These are phyloP conservation scores for Nicotiana otophora DNA, from an alignment of 257 asterid genomes.

Conservation along the genomic window DNA sequence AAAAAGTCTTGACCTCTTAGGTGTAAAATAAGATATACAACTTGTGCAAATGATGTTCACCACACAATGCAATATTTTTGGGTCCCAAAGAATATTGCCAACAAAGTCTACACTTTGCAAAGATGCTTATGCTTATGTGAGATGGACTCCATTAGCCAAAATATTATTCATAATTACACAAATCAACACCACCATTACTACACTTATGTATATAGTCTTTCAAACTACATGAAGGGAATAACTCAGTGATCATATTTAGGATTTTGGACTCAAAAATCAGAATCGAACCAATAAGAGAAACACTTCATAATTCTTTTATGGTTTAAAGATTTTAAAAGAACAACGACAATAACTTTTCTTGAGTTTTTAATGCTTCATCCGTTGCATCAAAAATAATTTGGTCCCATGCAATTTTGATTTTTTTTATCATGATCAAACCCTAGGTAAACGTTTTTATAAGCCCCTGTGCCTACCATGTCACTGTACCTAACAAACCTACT, in stretches of 20 bases:
- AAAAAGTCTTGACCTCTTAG: too few species aligned
- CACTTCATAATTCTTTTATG: conserved; percentile 39
- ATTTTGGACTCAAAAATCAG: neutral
- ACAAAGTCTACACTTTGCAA: too few species aligned
- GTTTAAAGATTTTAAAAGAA: conserved; percentile 24
- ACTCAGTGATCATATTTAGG: conserved; percentile 32
- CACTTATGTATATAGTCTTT: neutral
- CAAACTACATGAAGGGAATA: conserved; percentile 33
- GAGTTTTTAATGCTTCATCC: neutral
- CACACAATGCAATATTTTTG: too few species aligned
- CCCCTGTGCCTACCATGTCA: neutral
- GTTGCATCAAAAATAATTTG: conserved; percentile 19
- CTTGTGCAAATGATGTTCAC: too few species aligned
- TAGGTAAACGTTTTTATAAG: conserved; percentile 26
- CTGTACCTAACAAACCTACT: neutral
- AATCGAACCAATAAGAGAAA: conserved; percentile 32
- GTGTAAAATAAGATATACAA: too few species aligned
- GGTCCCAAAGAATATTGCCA: too few species aligned
- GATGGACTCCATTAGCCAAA: too few species aligned
- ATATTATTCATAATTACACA: too few species aligned
- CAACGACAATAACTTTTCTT: conserved; percentile 12
- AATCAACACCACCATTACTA: neutral
- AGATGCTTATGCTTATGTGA: too few species aligned
- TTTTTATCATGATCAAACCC: conserved; percentile 21
- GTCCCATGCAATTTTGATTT: conserved; percentile 32